Conservation (phyloP, 768 basidiomycete species). For the Udeniomyces megalosporus region DNA sequence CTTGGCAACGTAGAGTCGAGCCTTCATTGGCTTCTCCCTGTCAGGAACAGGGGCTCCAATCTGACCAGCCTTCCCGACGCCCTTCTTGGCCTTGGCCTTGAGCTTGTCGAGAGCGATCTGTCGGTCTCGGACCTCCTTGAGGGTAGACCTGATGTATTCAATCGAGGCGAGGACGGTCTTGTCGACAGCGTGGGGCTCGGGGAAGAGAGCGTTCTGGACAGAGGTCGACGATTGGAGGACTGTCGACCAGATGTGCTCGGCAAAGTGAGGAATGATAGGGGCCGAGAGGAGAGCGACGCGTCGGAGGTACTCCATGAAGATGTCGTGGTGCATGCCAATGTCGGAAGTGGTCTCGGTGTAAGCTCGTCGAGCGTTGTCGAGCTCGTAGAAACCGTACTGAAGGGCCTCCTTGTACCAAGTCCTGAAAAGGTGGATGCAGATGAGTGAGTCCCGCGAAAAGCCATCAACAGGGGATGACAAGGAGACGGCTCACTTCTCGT, state of each 20-base stretch:
- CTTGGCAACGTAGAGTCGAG: conserved; percentile 78
- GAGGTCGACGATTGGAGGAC: conserved; percentile 58
- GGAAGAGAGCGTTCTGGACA: conserved; percentile 72
- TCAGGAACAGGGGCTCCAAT: conserved; percentile 32
- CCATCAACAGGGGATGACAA: no score
- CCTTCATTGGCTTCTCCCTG: conserved; percentile 57
- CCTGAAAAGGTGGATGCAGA: conserved; percentile 33
- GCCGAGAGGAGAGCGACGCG: conserved; percentile 59
- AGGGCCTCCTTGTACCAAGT: conserved; percentile 91
- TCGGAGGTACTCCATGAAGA: conserved; percentile 72
- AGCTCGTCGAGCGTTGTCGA: conserved; percentile 83
- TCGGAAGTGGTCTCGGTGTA: conserved; percentile 82
- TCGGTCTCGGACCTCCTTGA: conserved; percentile 80
- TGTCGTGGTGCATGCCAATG: conserved; percentile 76
- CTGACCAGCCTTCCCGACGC: conserved; percentile 42
- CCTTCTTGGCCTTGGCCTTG: conserved; percentile 44
- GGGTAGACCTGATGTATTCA: conserved; percentile 72
- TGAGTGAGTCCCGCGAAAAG: neutral
- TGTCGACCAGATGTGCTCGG: conserved; percentile 73
- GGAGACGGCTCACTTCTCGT: conserved; percentile 49
- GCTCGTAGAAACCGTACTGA: conserved; percentile 89
- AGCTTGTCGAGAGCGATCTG: conserved; percentile 65
- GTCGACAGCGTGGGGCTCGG: conserved; percentile 50
- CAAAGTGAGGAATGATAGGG: conserved; percentile 83
- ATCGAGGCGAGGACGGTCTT: conserved; percentile 52